phyloP scores from a whole-genome alignment of 2,329 filamentous ascomycete species.

The Colletotrichum sublineola region DNA sequence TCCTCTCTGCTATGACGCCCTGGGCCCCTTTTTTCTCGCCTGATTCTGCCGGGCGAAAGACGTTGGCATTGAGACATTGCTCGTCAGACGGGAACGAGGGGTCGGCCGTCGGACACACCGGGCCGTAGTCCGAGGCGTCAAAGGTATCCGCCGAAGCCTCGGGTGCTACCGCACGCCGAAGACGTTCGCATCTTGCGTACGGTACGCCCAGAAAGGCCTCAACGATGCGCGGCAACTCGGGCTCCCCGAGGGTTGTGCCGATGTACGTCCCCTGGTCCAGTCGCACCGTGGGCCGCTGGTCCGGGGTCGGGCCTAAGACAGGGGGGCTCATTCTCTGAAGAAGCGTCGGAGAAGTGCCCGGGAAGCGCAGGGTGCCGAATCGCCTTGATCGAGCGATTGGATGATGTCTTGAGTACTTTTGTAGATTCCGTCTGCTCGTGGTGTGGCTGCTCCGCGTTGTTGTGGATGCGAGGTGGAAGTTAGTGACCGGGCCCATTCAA shows the following conservation, averaged over 20 bases:
- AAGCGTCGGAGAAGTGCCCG: not conserved
- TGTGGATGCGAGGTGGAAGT: conserved; percentile 9
- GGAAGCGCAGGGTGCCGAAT: no score
- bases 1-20: conserved; percentile 46
- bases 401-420: not conserved
- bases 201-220: conserved; percentile 65
- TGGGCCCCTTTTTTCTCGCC: conserved; percentile 37
- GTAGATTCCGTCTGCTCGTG: not conserved
- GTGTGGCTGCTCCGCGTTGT: no score
- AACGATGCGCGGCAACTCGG: conserved; percentile 55
- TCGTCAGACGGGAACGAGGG: conserved; percentile 56
- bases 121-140: conserved; percentile 54
- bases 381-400: not conserved
- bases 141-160: conserved; percentile 45
- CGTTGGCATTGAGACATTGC: conserved; percentile 66
- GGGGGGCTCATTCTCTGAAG: conserved; percentile 4
- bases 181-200: conserved; percentile 62
- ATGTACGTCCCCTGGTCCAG: conserved; percentile 58
- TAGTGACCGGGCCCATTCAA: not conserved
- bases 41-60: conserved; percentile 57
- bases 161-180: conserved; percentile 57
- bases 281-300: conserved; percentile 24
- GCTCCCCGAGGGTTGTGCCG: conserved; percentile 51
- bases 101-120: conserved; percentile 53
- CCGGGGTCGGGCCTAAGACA: not conserved